Base-by-base conservation (phyloP, 768 basidiomycete species). In the Boletus bicolor region DNA sequence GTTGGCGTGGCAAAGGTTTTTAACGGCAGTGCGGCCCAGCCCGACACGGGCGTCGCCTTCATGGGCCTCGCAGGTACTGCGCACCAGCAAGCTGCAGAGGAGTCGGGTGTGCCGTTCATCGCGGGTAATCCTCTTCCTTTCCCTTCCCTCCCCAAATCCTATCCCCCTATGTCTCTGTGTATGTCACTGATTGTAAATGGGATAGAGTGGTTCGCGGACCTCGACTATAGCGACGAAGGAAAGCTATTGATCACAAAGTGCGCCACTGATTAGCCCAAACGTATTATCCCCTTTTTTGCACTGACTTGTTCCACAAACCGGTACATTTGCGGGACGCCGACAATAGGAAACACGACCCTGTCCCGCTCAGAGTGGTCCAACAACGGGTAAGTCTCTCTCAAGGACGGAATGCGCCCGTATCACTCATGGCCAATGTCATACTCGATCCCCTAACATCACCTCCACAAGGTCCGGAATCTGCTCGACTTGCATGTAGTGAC, bases 141-240 rank as follows among this genome's bases (percentile, higher is more conserved):
- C 8, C 5, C 46, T 9, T 26, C 30, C 9, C 28, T 9, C n/a
- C 10, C 8, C 28, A 1, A 30, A 30, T 7, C 7, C 7, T 7
- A 30, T 30, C 28, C 28, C 7, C 8, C 28, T 7, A 7, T 30
- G 7, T 24, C 21, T 26, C 14, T 19, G 14, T 39, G 12, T n/a
- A 32, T 11, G 9, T 43, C 5, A 1, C 24, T 52, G 2, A 56
- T 17, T 12, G 1, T n/a, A 32, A 38, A 11, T 7, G 47, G 14
- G 32, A 51, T 53, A 84, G 84, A 86, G 56, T 86, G 83, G 81
- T 87, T 84, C 61, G 83, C 82, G 2, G 85, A 89, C 63, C 67
- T 87, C 30, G 82, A 85, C 19, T 87, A 88, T 59, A 76, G 69
- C 49, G 63, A 75, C 3, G 75, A 79, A 53, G 86, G 85, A 4